Evolutionary conservation across 148 eudicot genomes (phyloP), one percentile per base, ranked within the genome.

Genomic region (Nepenthes gracilis): DNA sequence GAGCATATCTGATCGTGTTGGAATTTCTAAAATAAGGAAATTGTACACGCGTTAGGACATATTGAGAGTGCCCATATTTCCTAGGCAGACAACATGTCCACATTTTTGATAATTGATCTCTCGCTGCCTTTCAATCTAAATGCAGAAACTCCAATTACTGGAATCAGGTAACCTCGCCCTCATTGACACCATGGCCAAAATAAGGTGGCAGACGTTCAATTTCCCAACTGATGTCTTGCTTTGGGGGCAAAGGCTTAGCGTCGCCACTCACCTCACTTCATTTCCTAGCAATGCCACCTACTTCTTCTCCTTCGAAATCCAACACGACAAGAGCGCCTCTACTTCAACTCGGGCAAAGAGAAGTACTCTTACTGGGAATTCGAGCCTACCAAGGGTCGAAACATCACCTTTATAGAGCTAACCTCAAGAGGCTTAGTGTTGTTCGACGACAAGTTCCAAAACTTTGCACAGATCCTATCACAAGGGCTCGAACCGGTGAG

Each of bases 171-270:
- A 94, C 63, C 67, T 94, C 57, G 99, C 85, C 6, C 67, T 94
- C 33, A 90, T 89, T 8, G 95, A 89, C 70, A 69, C 72, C 5
- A 43, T 58, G 53, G 83, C 77, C 65, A 54, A 60, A 57, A 83
- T 94, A 37, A 94, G 78, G 66, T 94, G 99, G 99, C 99, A 94
- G 58, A 89, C 86, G 49, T 94, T 94, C 87, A 89, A 94, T 71
- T 94, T 94, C 59, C 99, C 99, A n/a, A 85, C 97, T 47, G 78
- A 89, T 67, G 70, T 83, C 2, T 80, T 94, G 82, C 75, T 94
- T 9, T 74, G 78, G 81, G 90, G 95, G 5, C 99, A 94, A 57
- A 83, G 80, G 65, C 68, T 94, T 54, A 79, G 89, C 68, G 96
- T 88, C 52, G 81, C 83, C 35, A 94, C 99, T 47, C 84, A 73